Base-by-base conservation (phyloP, 2,329 filamentous ascomycete genomes). In the Aureobasidium sp. region DNA sequence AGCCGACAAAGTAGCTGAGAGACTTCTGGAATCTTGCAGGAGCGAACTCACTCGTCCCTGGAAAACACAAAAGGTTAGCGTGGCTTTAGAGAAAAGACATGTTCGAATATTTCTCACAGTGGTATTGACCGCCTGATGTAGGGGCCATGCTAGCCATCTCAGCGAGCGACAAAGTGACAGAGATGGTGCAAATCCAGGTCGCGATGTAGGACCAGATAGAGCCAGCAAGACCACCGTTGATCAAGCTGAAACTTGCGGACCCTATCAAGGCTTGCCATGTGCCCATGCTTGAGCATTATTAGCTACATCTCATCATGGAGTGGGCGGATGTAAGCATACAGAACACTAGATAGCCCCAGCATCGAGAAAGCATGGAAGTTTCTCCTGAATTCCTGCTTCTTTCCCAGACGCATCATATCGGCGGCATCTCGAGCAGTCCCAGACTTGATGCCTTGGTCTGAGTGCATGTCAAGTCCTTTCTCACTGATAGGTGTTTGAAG, bases 101-200 rank as follows among this genome's bases (percentile, higher is more conserved):
- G 8, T 23, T 15, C 20, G 4, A 8, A 26, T 12, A 1, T 20
- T 17, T 5, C 41, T 47, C 8, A 58, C 55, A 58, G 17, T 57
- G 53, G 20, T 58, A 58, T 48, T 58, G 42, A 15, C 55, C 55
- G 8, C 74, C 74, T 29, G 70, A 69, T 1, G 74, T 75, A 10
- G 75, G 76, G n/a, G 73, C 70, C 74, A 72, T 71, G 6, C 66
- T 68, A 12, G 66, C 64, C 67, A 72, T 68, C 62, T 75, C 72
- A 15, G 72, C 71, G 32, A 75, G 60, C 1, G 67, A 71, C 12
- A 71, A 44, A 41, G 72, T 70, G 8, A 73, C 71, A 42, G 72
- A 69, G 2, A 68, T 65, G 53, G 74, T 72, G 6, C 74, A 73
- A 20, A 73, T 52, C 26, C 69, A 70, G 0, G 69, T 71, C 53